These are phyloP conservation scores for Dipodascus geniculatus DNA, from an alignment of 805 yeast genomes.

Conservation along the genomic window DNA sequence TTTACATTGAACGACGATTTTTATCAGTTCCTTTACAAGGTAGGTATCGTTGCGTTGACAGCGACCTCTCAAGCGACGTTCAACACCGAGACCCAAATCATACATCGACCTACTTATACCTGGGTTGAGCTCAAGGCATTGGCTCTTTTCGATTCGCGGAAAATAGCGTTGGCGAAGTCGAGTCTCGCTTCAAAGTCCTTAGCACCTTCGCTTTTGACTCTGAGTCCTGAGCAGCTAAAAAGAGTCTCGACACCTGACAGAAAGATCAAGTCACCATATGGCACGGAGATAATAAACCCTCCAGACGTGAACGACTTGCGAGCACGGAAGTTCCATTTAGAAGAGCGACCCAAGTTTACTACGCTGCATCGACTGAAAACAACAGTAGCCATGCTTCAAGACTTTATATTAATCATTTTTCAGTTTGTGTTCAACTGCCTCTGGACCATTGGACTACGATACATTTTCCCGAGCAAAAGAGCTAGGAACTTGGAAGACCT, in stretches of 20 bases:
- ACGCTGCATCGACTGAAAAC: background rate
- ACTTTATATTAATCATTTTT: background rate
- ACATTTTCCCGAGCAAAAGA: background rate
- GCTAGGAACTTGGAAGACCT: background rate
- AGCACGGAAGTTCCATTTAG: background rate
- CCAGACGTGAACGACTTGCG: slow-evolving; percentile 2
- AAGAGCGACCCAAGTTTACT: background rate
- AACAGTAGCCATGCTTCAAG: background rate
- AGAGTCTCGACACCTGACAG: background rate
- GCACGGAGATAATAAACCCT: background rate
- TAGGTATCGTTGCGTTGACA: slow-evolving; percentile 54
- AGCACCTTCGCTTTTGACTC: background rate
- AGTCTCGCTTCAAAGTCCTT: background rate
- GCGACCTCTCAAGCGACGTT: slow-evolving; percentile 58
- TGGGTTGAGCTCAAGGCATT: slow-evolving; percentile 35
- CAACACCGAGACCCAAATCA: slow-evolving; percentile 42
- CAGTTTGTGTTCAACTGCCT: background rate
- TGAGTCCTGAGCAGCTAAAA: background rate
- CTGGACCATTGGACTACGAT: background rate
- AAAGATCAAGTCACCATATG: background rate
- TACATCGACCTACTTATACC: slow-evolving; percentile 39
- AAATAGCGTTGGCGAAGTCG: slow-evolving; percentile 3
- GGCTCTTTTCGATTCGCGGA: background rate
- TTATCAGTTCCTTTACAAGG: slow-evolving; percentile 45
- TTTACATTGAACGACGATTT: slow-evolving; percentile 47